A percentile compares a stretch with the other conserved stretches of the same genome.
phyloP scores from a whole-genome alignment of 1,284 basidiomycete species.

The Trichosporon faecale region DNA sequence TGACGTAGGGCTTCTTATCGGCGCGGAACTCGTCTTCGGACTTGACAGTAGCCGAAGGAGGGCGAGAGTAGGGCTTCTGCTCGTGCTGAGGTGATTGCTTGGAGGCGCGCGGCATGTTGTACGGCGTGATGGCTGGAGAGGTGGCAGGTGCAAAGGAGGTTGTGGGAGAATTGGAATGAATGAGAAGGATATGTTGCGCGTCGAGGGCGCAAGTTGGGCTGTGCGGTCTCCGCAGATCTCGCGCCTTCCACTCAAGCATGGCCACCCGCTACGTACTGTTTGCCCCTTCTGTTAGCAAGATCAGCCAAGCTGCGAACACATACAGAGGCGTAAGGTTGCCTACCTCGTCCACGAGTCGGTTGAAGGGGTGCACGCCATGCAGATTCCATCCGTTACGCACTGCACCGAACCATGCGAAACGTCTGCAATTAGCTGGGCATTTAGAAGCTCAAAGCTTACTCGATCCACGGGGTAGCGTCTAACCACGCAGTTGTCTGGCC shows the following conservation, averaged over 20 bases:
- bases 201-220: background rate
- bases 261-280: slow-evolving; percentile 34
- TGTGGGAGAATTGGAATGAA: background rate
- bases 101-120: background rate
- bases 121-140: background rate
- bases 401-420: slow-evolving; percentile 22
- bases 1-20: background rate
- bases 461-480: slow-evolving; percentile 35
- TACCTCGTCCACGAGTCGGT: slow-evolving; percentile 36
- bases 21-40: background rate
- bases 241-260: slow-evolving; percentile 11
- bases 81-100: background rate
- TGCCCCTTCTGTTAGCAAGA: slow-evolving; percentile 28
- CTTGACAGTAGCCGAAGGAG: background rate
- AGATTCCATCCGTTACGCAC: slow-evolving; percentile 27
- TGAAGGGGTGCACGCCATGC: slow-evolving; percentile 36
- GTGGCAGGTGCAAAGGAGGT: background rate
- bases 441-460: slow-evolving; percentile 10
- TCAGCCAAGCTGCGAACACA: slow-evolving; percentile 3
- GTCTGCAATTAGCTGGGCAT: slow-evolving; percentile 14
- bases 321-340: slow-evolving; percentile 37
- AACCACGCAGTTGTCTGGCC: slow-evolving; percentile 36
- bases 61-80: background rate
- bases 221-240: background rate
- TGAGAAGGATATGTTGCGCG: background rate